Evolutionary conservation across 1,284 basidiomycete genomes (phyloP).

Genomic region (Ustilago tritici): DNA sequence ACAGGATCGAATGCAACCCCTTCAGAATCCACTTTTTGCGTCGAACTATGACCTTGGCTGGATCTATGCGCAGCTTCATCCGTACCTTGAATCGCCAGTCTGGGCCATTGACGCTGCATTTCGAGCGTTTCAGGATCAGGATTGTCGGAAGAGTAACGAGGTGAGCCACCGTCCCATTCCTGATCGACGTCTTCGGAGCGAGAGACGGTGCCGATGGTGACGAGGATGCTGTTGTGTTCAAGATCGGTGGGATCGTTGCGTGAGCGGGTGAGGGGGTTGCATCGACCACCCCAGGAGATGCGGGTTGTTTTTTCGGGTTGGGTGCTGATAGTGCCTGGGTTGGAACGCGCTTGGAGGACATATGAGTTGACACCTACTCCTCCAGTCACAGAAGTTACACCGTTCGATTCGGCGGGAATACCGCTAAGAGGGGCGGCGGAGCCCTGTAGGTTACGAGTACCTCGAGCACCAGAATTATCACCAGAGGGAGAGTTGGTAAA

Average conservation of each 20-base stretch:
- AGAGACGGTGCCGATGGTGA: conserved; percentile 44
- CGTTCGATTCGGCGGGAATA: background rate
- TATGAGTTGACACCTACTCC: conserved; percentile 19
- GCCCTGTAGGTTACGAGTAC: background rate
- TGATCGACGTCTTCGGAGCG: conserved; percentile 25
- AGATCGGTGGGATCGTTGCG: conserved; percentile 14
- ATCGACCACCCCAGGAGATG: conserved; percentile 21
- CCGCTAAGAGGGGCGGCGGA: background rate
- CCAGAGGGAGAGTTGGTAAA: conserved; percentile 24
- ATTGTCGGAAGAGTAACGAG: conserved; percentile 44
- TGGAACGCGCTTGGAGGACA: conserved; percentile 25
- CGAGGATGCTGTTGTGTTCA: conserved; percentile 24
- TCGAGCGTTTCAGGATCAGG: conserved; percentile 31
- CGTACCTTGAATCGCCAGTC: conserved; percentile 10
- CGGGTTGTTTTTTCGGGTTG: conserved; percentile 15
- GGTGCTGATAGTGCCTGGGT: background rate
- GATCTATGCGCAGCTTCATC: conserved; percentile 11
- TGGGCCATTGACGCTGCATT: conserved; percentile 34
- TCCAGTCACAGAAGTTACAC: background rate
- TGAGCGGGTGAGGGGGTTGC: conserved; percentile 7
- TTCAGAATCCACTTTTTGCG: conserved; percentile 15
- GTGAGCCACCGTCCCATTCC: conserved; percentile 25
- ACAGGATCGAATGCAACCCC: conserved; percentile 10
- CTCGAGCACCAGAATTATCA: conserved; percentile 12
- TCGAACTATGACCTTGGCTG: conserved; percentile 11